A percentile compares a stretch with the other conserved stretches of the same genome.
Conservation (phyloP, 192 early-diverging fungal genomes). For the Coemansia sp. region DNA sequence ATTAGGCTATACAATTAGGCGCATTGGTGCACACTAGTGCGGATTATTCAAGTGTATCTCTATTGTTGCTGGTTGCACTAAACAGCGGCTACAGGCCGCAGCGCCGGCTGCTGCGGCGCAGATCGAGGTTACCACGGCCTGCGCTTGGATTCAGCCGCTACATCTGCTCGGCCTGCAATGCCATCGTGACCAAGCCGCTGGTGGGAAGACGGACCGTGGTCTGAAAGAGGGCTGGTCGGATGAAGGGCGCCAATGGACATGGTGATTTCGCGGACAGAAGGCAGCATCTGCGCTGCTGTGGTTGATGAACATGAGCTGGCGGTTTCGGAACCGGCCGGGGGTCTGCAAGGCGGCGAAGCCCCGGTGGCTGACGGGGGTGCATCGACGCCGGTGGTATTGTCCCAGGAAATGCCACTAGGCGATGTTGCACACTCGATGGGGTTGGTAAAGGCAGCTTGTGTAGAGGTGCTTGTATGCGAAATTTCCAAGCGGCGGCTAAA, state of each 20-base stretch:
- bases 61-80: too few species aligned
- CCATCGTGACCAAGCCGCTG: background rate
- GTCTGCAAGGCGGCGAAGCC: background rate
- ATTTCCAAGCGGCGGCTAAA: background rate
- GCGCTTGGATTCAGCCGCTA: conserved; percentile 1
- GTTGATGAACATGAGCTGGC: conserved; percentile 13
- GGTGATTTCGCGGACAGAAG: conserved; percentile 46
- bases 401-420: conserved; percentile 12
- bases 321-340: conserved; percentile 2
- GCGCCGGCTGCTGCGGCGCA: background rate
- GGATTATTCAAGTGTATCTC: too few species aligned
- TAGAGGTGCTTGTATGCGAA: background rate
- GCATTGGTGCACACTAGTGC: too few species aligned
- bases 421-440: conserved; percentile 14
- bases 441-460: conserved; percentile 4
- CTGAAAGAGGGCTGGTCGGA: conserved; percentile 15
- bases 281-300: conserved; percentile 20
- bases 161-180: background rate
- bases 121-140: conserved; percentile 27
- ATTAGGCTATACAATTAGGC: too few species aligned
- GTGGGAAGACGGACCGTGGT: background rate
- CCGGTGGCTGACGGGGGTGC: conserved; percentile 2
- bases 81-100: too few species aligned
- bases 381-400: conserved; percentile 1
- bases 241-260: conserved; percentile 34